These are phyloP conservation scores for Tricholoma hemisulphureum DNA, from an alignment of 768 basidiomycete genomes.

Conservation along the genomic window DNA sequence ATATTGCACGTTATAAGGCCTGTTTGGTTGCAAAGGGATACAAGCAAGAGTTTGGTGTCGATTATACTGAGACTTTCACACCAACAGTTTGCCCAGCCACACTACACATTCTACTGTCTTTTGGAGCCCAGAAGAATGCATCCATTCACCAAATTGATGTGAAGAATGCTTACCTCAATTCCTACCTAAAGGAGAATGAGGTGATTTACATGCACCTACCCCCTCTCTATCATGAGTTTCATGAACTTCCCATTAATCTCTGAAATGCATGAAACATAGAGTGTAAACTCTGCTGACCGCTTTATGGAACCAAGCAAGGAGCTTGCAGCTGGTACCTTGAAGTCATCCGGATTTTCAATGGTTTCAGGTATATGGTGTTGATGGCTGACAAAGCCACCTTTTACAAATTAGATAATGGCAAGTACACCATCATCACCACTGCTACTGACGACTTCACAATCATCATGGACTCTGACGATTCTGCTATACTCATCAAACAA, in stretches of 20 bases:
- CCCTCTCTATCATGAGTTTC: background rate
- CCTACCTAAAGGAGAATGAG: background rate
- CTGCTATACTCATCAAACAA: constrained; percentile 5
- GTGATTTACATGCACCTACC: background rate
- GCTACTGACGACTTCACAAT: background rate
- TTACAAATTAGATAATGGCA: constrained; percentile 12
- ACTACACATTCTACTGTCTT: background rate
- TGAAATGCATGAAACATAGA: background rate
- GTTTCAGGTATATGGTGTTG: background rate
- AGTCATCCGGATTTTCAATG: constrained; percentile 3
- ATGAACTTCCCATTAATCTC: background rate
- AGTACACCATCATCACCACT: constrained; percentile 4
- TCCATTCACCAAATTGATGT: too few relatives aligned
- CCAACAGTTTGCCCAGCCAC: background rate
- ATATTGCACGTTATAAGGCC: background rate
- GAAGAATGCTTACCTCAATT: background rate
- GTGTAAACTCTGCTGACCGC: background rate
- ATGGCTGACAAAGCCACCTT: constrained; percentile 23
- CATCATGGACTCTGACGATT: background rate
- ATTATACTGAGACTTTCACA: background rate
- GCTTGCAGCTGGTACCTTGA: constrained; percentile 2
- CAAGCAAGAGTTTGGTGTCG: too few relatives aligned
- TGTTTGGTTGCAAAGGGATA: too few relatives aligned
- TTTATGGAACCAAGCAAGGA: background rate
- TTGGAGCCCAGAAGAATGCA: too few relatives aligned